These are phyloP conservation scores for Blastobotrys aristatus DNA, from an alignment of 1,139 yeast species.

Conservation along the genomic window DNA sequence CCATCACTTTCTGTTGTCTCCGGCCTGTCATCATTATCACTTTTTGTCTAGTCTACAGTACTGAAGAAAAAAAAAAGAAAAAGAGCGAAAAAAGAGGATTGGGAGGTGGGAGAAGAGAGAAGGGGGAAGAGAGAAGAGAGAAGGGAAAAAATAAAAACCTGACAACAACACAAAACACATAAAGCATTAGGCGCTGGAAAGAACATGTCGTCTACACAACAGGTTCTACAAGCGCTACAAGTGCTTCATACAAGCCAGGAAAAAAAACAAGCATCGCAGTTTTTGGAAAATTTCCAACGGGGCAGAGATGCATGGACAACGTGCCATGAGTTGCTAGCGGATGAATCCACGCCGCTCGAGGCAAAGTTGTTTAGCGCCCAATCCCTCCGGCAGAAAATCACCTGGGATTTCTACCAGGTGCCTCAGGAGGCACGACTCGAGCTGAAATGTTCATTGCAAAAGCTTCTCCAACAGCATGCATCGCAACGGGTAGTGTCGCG, in stretches of 20 bases:
- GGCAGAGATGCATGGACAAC: conserved; percentile 42
- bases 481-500: conserved; percentile 59
- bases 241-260: conserved; percentile 58
- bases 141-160: background rate
- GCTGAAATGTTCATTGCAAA: conserved; percentile 59
- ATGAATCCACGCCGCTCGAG: conserved; percentile 29
- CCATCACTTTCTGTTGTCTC: conserved; percentile 44
- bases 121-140: too few relatives aligned
- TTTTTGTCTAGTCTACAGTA: background rate
- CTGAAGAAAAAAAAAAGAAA: background rate
- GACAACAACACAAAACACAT: background rate
- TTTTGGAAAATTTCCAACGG: conserved; percentile 76
- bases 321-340: conserved; percentile 32
- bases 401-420: conserved; percentile 77
- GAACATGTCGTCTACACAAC: background rate
- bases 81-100: background rate
- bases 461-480: conserved; percentile 46
- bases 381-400: conserved; percentile 68
- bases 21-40: conserved; percentile 26
- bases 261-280: conserved; percentile 59
- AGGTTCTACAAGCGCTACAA: conserved; percentile 33
- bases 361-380: conserved; percentile 83
- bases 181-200: too few relatives aligned
- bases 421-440: conserved; percentile 49
- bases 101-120: too few relatives aligned